Percentiles rank a stretch among this genome's conserved stretches.
Evolutionary conservation across 2,329 filamentous ascomycete genomes (phyloP).

Genomic region (Ophiostoma tasmaniense): DNA sequence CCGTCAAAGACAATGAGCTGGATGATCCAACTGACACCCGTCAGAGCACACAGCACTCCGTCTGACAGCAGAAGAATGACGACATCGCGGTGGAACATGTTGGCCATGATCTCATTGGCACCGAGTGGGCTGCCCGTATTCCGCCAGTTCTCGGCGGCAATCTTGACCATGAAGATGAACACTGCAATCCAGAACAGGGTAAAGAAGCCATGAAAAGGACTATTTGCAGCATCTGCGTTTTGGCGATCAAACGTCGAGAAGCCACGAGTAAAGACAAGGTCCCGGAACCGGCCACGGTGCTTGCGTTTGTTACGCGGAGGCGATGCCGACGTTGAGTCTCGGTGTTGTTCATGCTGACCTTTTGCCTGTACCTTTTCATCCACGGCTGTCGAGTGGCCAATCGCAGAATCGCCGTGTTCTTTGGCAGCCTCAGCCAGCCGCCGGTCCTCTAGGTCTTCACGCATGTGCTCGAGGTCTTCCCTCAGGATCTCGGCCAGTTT

Average conservation of each 20-base stretch:
- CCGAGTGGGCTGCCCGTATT: constrained; percentile 61
- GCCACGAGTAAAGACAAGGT: constrained; percentile 62
- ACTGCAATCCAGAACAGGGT: constrained; percentile 70
- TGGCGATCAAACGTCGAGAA: constrained; percentile 69
- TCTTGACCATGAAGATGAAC: constrained; percentile 55
- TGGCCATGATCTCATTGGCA: constrained; percentile 60
- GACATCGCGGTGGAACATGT: constrained; percentile 53
- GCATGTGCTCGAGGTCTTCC: constrained; percentile 26
- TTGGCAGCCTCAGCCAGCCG: neutral
- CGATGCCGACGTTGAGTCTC: neutral
- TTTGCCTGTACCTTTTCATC: neutral
- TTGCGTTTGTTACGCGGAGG: constrained; percentile 12
- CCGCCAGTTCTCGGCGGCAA: constrained; percentile 60
- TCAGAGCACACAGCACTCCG: constrained; percentile 58
- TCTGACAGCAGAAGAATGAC: constrained; percentile 54
- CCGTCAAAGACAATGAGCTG: constrained; percentile 52
- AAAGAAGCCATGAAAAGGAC: constrained; percentile 71
- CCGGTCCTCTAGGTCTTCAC: constrained; percentile 19
- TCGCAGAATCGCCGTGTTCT: neutral
- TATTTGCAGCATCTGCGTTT: constrained; percentile 55
- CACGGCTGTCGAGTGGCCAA: neutral
- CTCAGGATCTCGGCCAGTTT: constrained; percentile 34
- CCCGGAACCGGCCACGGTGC: constrained; percentile 31
- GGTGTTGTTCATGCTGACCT: neutral
- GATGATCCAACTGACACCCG: constrained; percentile 55